phyloP scores from a whole-genome alignment of 352 stramenopile genomes.

The Phytophthora podocarpi region DNA sequence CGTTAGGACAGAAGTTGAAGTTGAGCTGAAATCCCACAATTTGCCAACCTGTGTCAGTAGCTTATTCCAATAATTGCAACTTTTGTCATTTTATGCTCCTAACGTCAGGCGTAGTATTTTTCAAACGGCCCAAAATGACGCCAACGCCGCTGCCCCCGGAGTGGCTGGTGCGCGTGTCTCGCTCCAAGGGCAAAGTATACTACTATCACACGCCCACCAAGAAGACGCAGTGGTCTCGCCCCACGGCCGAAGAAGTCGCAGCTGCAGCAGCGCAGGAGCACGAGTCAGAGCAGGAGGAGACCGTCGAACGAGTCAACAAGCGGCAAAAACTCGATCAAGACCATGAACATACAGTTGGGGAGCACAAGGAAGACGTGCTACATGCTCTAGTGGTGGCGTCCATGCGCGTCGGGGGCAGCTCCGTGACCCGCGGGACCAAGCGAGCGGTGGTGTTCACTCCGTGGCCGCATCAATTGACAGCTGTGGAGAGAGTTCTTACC shows the following conservation, averaged over 20 bases:
- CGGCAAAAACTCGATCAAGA: slow-evolving; percentile 18
- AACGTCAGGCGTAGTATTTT: background rate
- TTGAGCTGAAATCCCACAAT: no score
- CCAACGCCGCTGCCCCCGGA: slow-evolving; percentile 41
- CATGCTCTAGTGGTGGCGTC: slow-evolving; percentile 45
- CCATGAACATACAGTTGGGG: slow-evolving; percentile 12
- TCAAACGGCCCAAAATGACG: slow-evolving; percentile 5
- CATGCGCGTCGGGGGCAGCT: slow-evolving; percentile 62
- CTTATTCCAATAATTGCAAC: no score
- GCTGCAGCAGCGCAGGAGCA: background rate
- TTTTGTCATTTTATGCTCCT: slow-evolving; percentile 5
- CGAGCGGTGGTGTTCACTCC: slow-evolving; percentile 46
- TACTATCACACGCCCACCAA: slow-evolving; percentile 63
- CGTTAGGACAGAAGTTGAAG: no score
- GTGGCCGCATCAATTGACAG: slow-evolving; percentile 68
- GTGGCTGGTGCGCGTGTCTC: slow-evolving; percentile 72
- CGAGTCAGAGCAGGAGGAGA: background rate
- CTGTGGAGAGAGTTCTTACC: slow-evolving; percentile 58
- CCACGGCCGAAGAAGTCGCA: slow-evolving; percentile 25
- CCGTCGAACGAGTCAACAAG: slow-evolving; percentile 3
- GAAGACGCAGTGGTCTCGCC: slow-evolving; percentile 65
- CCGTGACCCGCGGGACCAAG: slow-evolving; percentile 32
- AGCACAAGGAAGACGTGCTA: slow-evolving; percentile 13
- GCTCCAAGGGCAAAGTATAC: slow-evolving; percentile 72
- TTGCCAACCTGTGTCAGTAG: no score